phyloP scores from a whole-genome alignment of 257 asterid species.

The Jasminum sambac region DNA sequence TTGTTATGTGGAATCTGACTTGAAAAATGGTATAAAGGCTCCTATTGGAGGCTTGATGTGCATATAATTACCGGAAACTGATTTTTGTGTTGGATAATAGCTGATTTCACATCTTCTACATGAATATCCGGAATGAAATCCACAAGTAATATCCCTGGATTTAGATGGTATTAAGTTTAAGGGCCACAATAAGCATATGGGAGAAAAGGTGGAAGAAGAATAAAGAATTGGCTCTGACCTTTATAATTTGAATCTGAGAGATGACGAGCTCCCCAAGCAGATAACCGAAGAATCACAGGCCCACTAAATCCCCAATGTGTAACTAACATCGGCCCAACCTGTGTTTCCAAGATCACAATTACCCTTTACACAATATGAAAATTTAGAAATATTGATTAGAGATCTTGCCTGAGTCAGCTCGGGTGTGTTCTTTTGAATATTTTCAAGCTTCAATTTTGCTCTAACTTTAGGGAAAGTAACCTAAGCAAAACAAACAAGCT shows the following conservation, averaged over 20 bases:
- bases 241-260: constrained; percentile 69
- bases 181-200: constrained; percentile 14
- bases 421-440: constrained; percentile 59
- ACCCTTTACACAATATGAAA: constrained; percentile 17
- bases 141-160: constrained; percentile 68
- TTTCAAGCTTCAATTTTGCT: constrained; percentile 69
- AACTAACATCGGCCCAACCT: constrained; percentile 93
- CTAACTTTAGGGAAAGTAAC: constrained; percentile 74
- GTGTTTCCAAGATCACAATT: constrained; percentile 32
- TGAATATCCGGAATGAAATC: constrained; percentile 81
- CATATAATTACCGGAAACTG: constrained; percentile 58
- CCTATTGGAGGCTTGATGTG: constrained; percentile 10
- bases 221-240: constrained; percentile 43
- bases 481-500: constrained; percentile 36
- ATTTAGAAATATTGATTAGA: constrained; percentile 22
- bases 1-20: background rate
- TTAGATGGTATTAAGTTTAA: constrained; percentile 29
- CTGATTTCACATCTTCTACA: constrained; percentile 65
- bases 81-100: constrained; percentile 61
- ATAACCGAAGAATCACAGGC: constrained; percentile 86
- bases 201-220: constrained; percentile 10
- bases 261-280: constrained; percentile 98
- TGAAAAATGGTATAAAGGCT: constrained; percentile 3
- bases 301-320: constrained; percentile 99
- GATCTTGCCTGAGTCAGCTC: constrained; percentile 81